phyloP scores from a whole-genome alignment of 805 yeast species.

The Yarrowia osloensis region DNA sequence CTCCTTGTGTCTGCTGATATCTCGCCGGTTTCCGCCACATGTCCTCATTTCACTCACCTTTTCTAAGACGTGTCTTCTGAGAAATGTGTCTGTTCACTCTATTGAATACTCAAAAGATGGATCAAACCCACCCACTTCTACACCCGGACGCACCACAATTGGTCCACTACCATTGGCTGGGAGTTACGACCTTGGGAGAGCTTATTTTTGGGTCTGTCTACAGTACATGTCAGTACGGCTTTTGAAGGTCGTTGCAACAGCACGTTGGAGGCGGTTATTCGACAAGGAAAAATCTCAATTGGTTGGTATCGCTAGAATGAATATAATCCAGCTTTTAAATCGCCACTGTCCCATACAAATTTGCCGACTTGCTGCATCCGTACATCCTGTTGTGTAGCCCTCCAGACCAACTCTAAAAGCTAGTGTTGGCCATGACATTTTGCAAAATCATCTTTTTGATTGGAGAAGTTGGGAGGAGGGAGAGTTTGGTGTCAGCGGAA shows the following conservation, averaged over 20 bases:
- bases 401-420: not conserved
- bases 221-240: not conserved
- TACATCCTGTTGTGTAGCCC: not conserved
- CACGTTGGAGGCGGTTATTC: no score
- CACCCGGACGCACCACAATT: conserved; percentile 9
- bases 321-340: not conserved
- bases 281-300: not conserved
- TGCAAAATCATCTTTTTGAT: conserved; percentile 18
- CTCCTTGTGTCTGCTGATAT: not conserved
- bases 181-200: conserved; percentile 20
- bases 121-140: not conserved
- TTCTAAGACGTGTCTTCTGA: conserved; percentile 23
- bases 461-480: conserved; percentile 10
- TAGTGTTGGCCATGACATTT: not conserved
- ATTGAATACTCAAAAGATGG: conserved; percentile 22
- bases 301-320: not conserved
- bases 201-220: not conserved
- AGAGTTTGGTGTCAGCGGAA: not conserved
- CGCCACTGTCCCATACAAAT: not conserved
- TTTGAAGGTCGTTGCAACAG: not conserved
- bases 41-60: conserved; percentile 7
- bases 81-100: conserved; percentile 27
- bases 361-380: not conserved
- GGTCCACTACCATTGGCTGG: conserved; percentile 26
- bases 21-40: not conserved